Conservation (phyloP, 306 rosid species). For the Quercus suber region DNA sequence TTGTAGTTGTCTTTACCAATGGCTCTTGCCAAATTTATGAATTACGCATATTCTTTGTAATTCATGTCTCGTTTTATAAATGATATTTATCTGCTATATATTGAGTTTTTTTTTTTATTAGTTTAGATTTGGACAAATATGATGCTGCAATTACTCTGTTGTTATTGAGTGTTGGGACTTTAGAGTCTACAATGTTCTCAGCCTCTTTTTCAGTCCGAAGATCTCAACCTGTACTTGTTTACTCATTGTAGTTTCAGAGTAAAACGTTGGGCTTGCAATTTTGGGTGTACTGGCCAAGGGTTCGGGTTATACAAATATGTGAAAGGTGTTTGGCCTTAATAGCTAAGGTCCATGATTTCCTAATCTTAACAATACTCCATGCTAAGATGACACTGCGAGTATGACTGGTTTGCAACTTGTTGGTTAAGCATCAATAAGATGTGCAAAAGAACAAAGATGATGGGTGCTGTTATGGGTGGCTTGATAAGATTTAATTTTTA, state of each 20-base stretch:
- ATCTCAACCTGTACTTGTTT: neutral
- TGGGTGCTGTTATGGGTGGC: neutral
- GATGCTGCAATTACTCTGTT: neutral
- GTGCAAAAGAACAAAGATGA: neutral
- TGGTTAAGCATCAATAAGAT: neutral
- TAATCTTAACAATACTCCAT: neutral
- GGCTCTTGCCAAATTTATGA: neutral
- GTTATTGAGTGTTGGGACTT: neutral
- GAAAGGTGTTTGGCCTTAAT: neutral
- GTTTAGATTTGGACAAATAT: neutral
- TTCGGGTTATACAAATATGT: neutral
- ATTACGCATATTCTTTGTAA: neutral
- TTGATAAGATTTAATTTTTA: neutral
- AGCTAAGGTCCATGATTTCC: neutral
- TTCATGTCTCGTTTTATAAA: neutral
- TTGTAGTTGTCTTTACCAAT: neutral
- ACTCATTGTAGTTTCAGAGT: neutral
- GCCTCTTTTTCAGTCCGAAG: neutral
- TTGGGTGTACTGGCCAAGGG: neutral
- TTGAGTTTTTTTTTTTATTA: neutral
- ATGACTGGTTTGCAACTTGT: constrained; percentile 2
- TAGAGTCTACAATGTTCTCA: neutral
- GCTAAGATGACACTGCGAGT: neutral
- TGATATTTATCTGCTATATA: neutral
- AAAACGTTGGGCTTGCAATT: neutral